Evolutionary conservation across 2,329 filamentous ascomycete genomes (phyloP).

Genomic region (Ophiostoma piceae): DNA sequence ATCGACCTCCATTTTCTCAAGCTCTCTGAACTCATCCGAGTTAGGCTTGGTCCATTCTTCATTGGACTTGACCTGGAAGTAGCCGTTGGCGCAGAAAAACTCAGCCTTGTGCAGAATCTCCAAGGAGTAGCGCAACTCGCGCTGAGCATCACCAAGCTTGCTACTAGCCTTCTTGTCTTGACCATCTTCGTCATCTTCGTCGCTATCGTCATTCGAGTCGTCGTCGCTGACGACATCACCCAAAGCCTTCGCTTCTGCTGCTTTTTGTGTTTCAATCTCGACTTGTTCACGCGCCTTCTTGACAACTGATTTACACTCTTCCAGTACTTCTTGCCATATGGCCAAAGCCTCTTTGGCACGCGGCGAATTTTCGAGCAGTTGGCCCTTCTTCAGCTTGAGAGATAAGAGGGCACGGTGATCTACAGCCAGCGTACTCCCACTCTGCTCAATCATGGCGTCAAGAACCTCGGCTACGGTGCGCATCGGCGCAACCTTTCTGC

Average conservation of each 20-base stretch:
- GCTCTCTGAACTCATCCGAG: constrained; percentile 58
- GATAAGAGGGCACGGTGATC: constrained; percentile 65
- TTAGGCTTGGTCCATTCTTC: constrained; percentile 57
- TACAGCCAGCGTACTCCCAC: constrained; percentile 58
- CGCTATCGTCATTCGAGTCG: constrained; percentile 34
- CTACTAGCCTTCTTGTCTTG: constrained; percentile 31
- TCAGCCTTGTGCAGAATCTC: constrained; percentile 75
- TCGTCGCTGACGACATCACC: neutral
- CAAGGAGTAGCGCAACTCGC: constrained; percentile 64
- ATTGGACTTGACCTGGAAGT: constrained; percentile 76
- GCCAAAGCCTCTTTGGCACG: constrained; percentile 61
- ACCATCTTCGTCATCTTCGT: constrained; percentile 36
- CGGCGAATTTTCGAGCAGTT: constrained; percentile 71
- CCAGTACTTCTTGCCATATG: constrained; percentile 60
- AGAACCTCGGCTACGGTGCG: constrained; percentile 82
- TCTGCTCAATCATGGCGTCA: constrained; percentile 85
- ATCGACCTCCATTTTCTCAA: constrained; percentile 66
- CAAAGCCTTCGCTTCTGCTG: neutral
- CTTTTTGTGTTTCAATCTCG: constrained; percentile 40
- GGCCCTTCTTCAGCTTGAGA: constrained; percentile 62
- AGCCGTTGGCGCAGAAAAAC: constrained; percentile 80
- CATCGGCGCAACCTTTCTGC: constrained; percentile 59
- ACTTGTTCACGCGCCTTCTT: constrained; percentile 60
- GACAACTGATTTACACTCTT: constrained; percentile 50
- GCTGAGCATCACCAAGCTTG: constrained; percentile 54